These are phyloP conservation scores for Aspergillus udagawae DNA, from an alignment of 2,329 filamentous ascomycete species.

Conservation along the genomic window DNA sequence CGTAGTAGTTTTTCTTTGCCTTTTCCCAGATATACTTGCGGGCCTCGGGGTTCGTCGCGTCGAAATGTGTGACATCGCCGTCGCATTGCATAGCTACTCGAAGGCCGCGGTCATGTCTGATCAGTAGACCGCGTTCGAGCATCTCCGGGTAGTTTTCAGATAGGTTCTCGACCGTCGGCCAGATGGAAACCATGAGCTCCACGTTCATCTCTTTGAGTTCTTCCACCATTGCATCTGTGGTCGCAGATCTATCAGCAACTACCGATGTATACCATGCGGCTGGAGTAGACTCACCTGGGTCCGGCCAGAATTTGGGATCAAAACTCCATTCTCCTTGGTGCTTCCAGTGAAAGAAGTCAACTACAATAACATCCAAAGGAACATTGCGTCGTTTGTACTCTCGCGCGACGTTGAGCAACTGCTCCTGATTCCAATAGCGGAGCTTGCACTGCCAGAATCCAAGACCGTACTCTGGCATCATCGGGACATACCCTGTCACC, in stretches of 20 bases:
- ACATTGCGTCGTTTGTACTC: constrained; percentile 55
- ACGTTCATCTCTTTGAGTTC: constrained; percentile 57
- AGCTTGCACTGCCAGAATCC: constrained; percentile 68
- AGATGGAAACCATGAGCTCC: constrained; percentile 66
- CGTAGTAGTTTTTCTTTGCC: constrained; percentile 58
- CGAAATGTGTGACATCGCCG: constrained; percentile 58
- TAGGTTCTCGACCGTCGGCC: constrained; percentile 60
- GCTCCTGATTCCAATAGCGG: constrained; percentile 62
- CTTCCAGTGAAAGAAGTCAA: constrained; percentile 67
- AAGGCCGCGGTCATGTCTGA: constrained; percentile 58
- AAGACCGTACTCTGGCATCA: constrained; percentile 66
- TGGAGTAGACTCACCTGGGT: constrained; percentile 45
- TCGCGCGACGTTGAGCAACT: constrained; percentile 56
- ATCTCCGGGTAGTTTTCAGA: constrained; percentile 61
- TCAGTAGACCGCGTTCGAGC: constrained; percentile 57
- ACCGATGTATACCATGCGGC: background rate
- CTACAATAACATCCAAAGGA: constrained; percentile 62
- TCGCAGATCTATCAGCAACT: background rate
- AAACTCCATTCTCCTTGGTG: constrained; percentile 66
- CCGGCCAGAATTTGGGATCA: constrained; percentile 61
- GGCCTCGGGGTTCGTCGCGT: constrained; percentile 60
- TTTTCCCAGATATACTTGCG: constrained; percentile 58
- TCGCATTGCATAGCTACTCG: constrained; percentile 57
- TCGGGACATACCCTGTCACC: constrained; percentile 57
- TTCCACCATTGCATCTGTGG: constrained; percentile 56